Evolutionary conservation across 768 basidiomycete genomes (phyloP).

Genomic region (Lentinus tigrinus): DNA sequence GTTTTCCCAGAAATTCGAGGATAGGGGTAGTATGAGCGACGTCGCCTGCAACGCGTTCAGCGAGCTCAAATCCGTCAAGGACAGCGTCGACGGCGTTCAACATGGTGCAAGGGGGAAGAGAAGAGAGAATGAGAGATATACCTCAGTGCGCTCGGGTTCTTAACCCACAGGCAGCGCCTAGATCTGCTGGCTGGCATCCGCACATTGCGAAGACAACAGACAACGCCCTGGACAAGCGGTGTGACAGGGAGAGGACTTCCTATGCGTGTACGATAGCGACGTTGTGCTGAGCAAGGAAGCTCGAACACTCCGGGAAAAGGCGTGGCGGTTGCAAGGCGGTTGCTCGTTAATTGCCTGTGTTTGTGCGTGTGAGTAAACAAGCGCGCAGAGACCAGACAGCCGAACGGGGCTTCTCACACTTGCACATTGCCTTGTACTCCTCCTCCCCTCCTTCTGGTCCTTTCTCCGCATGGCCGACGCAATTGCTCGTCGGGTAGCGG

Average conservation of each 20-base stretch:
- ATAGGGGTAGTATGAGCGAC: neutral
- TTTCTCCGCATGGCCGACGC: neutral
- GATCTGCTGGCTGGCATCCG: too few species aligned
- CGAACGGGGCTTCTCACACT: neutral
- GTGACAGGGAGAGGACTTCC: too few species aligned
- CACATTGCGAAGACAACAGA: too few species aligned
- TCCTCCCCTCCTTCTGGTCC: neutral
- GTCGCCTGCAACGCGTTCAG: neutral
- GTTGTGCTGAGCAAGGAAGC: neutral
- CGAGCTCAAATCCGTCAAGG: neutral
- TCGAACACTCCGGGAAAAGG: neutral
- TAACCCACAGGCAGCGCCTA: too few species aligned
- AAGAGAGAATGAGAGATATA: neutral
- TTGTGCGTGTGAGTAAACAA: neutral
- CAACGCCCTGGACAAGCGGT: too few species aligned
- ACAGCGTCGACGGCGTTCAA: neutral
- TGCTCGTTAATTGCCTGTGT: neutral
- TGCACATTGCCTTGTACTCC: neutral
- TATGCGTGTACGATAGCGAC: neutral
- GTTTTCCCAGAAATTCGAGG: neutral
- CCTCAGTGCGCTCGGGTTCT: neutral
- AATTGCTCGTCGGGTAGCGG: neutral
- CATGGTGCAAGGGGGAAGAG: neutral
- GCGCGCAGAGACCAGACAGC: neutral
- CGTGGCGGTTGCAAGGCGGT: neutral